Base-by-base conservation (phyloP, 208 protist genomes). In the Crithidia sp. region DNA sequence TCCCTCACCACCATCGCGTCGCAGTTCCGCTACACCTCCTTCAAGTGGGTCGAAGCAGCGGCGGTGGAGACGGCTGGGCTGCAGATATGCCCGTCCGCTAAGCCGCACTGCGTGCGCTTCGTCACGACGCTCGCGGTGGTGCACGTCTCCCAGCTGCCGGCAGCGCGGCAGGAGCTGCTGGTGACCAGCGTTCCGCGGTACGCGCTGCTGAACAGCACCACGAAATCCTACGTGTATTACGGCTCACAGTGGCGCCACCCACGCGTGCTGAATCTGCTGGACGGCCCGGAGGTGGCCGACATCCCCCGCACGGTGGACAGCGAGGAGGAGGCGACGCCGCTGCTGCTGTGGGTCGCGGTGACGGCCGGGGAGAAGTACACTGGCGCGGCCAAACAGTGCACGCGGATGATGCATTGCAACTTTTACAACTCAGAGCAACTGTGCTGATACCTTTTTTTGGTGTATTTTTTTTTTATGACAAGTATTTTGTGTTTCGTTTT, bases 21-120 rank as follows among this genome's bases (percentile, higher is more conserved):
- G 19, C 91, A 96, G 77, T 94, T 92, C 66, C 3, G 59, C 37
- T 96, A 96, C 77, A 79, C 76, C 2, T 94, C 91, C 2, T 76
- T 94, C 44, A 52, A 79, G 37, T 96, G 91, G 89, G 65, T 92
- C 4, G 82, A 88, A 44, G 63, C 54, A 13, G 64, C 41, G 13
- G 12, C 37, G 10, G 67, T 52, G 36, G 43, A 28, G 13, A 5
- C 14, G 3, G 49, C 50, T 2, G 44, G 58, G 9, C 55, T 84
- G 0, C 63, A 49, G 3, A 52, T 74, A 9, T 28, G 70, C 8
- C 19, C 53, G 10, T 55, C 47, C 43, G 73, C 71, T 37, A 28
- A 44, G 12, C 81, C 90, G 3, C 91, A 94, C 64, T n/a, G 12
- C 13, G 74, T 94, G 0, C 69, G 70, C 17, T 81, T 67, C 10